Evolutionary conservation across 1,139 yeast genomes (phyloP).

Genomic region (Debaryomyces udenii): DNA sequence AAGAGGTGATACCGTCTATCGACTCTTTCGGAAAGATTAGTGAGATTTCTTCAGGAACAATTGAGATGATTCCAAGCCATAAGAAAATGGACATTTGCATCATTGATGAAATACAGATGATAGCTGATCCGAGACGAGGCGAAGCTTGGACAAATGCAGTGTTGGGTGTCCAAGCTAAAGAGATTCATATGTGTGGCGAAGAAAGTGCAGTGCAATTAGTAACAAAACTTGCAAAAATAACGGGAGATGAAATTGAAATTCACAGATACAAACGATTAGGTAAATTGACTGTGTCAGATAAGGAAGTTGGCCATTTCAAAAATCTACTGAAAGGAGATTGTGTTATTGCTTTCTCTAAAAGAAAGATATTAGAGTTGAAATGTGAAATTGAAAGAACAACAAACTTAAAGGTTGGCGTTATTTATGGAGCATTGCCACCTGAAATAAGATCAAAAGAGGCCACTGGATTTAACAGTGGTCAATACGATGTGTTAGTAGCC

Average conservation of each 20-base stretch:
- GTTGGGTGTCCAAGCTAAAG: slow-evolving; percentile 83
- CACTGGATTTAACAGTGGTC: slow-evolving; percentile 69
- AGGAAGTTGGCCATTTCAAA: slow-evolving; percentile 33
- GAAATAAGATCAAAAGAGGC: slow-evolving; percentile 92
- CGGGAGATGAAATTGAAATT: slow-evolving; percentile 79
- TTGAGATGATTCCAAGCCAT: slow-evolving; percentile 83
- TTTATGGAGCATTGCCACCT: slow-evolving; percentile 96
- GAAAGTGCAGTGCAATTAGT: slow-evolving; percentile 75
- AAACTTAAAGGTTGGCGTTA: slow-evolving; percentile 75
- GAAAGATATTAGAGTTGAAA: slow-evolving; percentile 65
- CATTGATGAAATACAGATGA: slow-evolving; percentile 96
- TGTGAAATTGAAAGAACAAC: slow-evolving; percentile 65
- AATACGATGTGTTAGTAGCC: slow-evolving; percentile 80
- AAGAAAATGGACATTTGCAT: slow-evolving; percentile 82
- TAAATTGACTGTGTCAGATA: slow-evolving; percentile 57
- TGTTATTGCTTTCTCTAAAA: slow-evolving; percentile 82
- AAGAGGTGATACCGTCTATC: slow-evolving; percentile 74
- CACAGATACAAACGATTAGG: slow-evolving; percentile 77
- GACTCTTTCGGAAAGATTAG: slow-evolving; percentile 74
- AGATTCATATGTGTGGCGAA: slow-evolving; percentile 93
- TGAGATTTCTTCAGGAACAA: slow-evolving; percentile 81
- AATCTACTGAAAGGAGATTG: slow-evolving; percentile 76
- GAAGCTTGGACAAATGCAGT: slow-evolving; percentile 95
- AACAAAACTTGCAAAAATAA: slow-evolving; percentile 55
- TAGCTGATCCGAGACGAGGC: slow-evolving; percentile 77